These are phyloP conservation scores for Carex arenaria DNA, from an alignment of 202 grass and related monocot species.

Conservation along the genomic window DNA sequence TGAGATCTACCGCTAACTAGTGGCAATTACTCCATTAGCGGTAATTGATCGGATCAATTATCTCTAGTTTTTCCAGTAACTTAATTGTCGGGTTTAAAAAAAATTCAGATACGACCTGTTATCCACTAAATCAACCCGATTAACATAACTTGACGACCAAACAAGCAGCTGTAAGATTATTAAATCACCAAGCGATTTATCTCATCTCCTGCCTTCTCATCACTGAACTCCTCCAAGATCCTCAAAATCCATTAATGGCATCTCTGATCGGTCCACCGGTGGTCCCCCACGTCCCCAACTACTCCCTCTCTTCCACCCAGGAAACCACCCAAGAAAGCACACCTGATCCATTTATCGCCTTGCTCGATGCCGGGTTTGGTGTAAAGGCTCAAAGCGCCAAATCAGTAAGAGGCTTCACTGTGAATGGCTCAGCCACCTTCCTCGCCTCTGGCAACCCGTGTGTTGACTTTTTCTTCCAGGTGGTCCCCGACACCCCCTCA, in stretches of 20 bases:
- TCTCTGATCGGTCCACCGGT: background rate
- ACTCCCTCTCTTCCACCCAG: background rate
- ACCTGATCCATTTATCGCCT: background rate
- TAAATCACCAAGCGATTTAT: background rate
- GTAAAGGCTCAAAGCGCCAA: background rate
- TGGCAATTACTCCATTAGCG: background rate
- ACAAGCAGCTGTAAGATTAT: background rate
- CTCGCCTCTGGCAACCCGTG: slow-evolving; percentile 40
- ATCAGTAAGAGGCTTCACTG: background rate
- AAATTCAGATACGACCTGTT: background rate
- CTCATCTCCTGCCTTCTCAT: no score
- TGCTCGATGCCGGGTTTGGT: slow-evolving; percentile 10
- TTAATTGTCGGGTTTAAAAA: background rate
- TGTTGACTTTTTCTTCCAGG: slow-evolving; percentile 73
- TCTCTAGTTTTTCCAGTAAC: background rate
- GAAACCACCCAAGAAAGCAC: background rate
- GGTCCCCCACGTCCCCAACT: background rate
- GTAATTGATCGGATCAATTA: background rate
- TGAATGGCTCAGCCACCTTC: slow-evolving; percentile 49
- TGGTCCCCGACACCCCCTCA: slow-evolving; percentile 26
- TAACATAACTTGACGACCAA: background rate
- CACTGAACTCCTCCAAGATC: background rate
- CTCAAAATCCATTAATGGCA: background rate
- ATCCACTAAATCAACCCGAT: background rate
- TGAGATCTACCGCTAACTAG: background rate